A percentile compares a stretch with the other conserved stretches of the same genome.
phyloP scores from a whole-genome alignment of 2,329 filamentous ascomycete genomes.

The Xylaria sp. region DNA sequence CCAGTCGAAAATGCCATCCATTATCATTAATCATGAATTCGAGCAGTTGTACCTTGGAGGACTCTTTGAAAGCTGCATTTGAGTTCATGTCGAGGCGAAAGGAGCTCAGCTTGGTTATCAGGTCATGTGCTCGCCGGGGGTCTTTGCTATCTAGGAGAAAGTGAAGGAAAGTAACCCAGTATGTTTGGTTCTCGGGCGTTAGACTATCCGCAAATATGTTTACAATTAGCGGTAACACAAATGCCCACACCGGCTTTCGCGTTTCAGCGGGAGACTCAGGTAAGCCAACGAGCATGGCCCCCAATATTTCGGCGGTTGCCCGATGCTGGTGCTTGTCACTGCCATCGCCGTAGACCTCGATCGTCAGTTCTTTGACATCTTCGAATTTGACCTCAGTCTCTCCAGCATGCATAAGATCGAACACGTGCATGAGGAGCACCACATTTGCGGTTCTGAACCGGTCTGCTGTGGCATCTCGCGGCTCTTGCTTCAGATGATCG shows the following conservation, averaged over 20 bases:
- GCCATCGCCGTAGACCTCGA: conserved; percentile 86
- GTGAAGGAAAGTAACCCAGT: conserved; percentile 95
- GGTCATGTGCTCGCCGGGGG: conserved; percentile 85
- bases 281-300: conserved; percentile 83
- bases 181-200: conserved; percentile 92
- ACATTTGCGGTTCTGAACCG: conserved; percentile 90
- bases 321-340: conserved; percentile 98
- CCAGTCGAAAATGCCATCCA: conserved; percentile 95
- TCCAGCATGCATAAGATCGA: conserved; percentile 87
- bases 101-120: conserved; percentile 82
- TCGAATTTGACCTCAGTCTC: conserved; percentile 82
- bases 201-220: conserved; percentile 89
- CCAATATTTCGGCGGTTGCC: conserved; percentile 92
- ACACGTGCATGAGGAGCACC: conserved; percentile 86
- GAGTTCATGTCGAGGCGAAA: conserved; percentile 95
- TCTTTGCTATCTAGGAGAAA: conserved; percentile 90
- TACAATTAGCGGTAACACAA: conserved; percentile 87
- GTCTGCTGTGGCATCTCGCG: conserved; percentile 82
- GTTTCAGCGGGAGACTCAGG: conserved; percentile 80
- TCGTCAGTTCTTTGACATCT: conserved; percentile 84
- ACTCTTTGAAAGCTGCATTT: conserved; percentile 98
- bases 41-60: conserved; percentile 91
- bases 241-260: conserved; percentile 84
- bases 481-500: conserved; percentile 94
- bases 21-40: conserved; percentile 88